phyloP scores from a whole-genome alignment of 805 yeast species.

The Candida michaelii region DNA sequence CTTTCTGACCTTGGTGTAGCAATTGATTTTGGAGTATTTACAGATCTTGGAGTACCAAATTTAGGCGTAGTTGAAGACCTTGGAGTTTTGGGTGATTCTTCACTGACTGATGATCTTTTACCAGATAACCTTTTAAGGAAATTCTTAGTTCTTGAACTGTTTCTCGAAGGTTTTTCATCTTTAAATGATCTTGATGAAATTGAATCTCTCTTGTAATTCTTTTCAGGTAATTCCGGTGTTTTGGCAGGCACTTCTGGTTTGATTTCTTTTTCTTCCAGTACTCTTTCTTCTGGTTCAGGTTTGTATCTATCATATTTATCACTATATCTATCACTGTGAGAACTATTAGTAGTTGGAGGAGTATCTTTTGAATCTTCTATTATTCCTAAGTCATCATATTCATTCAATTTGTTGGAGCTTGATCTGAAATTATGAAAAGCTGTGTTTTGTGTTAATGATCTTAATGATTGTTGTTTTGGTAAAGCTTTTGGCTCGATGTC shows the following conservation, averaged over 20 bases:
- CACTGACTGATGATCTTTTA: constrained; percentile 18
- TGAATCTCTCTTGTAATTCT: not conserved
- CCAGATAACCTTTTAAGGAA: constrained; percentile 35
- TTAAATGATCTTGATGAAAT: not conserved
- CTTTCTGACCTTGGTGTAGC: constrained; percentile 12
- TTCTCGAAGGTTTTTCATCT: constrained; percentile 11
- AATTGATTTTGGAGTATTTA: constrained; percentile 7
- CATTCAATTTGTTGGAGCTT: constrained; percentile 5
- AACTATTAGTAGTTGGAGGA: constrained; percentile 2
- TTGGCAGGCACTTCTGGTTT: not conserved
- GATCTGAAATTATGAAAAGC: constrained; percentile 35
- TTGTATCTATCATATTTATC: not conserved
- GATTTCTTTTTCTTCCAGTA: constrained; percentile 8
- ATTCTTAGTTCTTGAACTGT: constrained; percentile 26
- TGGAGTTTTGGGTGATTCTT: constrained; percentile 14
- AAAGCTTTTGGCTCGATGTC: constrained; percentile 11
- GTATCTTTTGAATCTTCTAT: constrained; percentile 7
- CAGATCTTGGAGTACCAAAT: constrained; percentile 4
- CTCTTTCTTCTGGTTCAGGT: not conserved
- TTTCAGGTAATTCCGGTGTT: not conserved
- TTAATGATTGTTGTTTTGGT: constrained; percentile 20
- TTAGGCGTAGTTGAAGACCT: constrained; percentile 10
- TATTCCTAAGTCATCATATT: constrained; percentile 4
- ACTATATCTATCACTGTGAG: not conserved
- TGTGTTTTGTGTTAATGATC: constrained; percentile 34